Conservation (phyloP, 352 stramenopile genomes). For the Phytophthora agathidicida region DNA sequence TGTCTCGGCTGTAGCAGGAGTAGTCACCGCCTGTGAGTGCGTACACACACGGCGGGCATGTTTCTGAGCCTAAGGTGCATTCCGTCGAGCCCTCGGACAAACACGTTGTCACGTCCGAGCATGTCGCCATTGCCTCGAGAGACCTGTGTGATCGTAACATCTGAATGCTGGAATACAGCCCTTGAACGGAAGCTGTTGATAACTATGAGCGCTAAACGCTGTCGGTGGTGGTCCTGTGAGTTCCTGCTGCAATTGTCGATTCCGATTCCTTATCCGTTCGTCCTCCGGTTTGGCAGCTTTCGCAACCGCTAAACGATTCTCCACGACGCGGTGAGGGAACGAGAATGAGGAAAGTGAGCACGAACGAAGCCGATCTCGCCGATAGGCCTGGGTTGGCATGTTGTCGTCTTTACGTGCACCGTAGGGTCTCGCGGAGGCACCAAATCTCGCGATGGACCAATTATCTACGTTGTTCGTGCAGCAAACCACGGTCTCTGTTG, state of each 20-base stretch:
- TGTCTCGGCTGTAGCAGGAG: slow-evolving; percentile 66
- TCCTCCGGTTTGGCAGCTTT: no score
- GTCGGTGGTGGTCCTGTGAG: slow-evolving; percentile 1
- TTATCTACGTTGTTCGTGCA: slow-evolving; percentile 15
- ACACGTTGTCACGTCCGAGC: slow-evolving; percentile 49
- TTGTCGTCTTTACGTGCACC: slow-evolving; percentile 28
- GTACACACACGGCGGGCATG: slow-evolving; percentile 76
- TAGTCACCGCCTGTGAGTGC: slow-evolving; percentile 57
- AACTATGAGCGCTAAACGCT: not conserved
- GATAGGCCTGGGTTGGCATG: slow-evolving; percentile 5
- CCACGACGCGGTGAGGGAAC: slow-evolving; percentile 25
- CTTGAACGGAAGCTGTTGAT: slow-evolving; percentile 8
- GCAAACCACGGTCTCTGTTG: slow-evolving; percentile 20
- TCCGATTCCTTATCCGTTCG: no score
- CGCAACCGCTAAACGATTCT: slow-evolving; percentile 16
- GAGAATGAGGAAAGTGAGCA: slow-evolving; percentile 24
- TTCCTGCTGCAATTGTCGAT: slow-evolving; percentile 8
- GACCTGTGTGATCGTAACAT: slow-evolving; percentile 33
- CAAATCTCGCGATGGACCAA: slow-evolving; percentile 33
- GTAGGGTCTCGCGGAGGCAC: slow-evolving; percentile 15
- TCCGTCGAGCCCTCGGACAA: slow-evolving; percentile 59
- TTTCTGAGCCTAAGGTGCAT: slow-evolving; percentile 46
- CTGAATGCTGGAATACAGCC: not conserved
- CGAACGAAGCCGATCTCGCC: slow-evolving; percentile 20
- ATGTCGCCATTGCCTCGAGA: slow-evolving; percentile 30